Evolutionary conservation across 2,329 filamentous ascomycete genomes (phyloP), one percentile per base, ranked within the genome.

Genomic region (Pleomassaria siparia): DNA sequence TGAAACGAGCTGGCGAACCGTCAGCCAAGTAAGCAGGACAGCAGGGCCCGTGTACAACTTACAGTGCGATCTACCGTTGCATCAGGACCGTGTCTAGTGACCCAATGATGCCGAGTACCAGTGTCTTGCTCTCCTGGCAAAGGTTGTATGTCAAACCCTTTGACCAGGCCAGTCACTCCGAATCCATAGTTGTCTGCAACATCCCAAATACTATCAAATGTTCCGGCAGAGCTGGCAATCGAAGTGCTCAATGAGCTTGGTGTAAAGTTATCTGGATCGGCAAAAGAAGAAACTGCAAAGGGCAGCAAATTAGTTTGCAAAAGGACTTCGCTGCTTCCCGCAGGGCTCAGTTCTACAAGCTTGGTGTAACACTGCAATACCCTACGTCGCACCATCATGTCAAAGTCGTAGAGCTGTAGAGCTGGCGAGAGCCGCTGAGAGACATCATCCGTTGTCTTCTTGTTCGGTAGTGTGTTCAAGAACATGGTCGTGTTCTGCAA

Each of bases 321-420:
- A 9, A 97, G 80, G 2, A 89, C 84, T 70, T 99, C 94, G 46
- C 85, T 88, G 51, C 89, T 89, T 32, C 89, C 90, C 13, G 87
- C 82, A 29, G 94, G 90, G 60, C 90, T 95, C 42, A 95, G 81
- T 59, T 90, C 91, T 16, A 97, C 86, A 29, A 99, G 79, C 71
- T 92, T 92, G 28, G 89, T 88, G 66, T 96, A 99, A 69, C 91
- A 97, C 71, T 99, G 92, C 45, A 99, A 79, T 3, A 99, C 91
- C 60, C 94, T 84, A 47, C 94, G 82, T 59, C 95, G 87, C 11
- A 96, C 90, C 89, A 97, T 95, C 56, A 92, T 84, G 47, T 94
- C 89, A 46, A 95, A 83, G 64, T 99, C 94, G 53, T 91, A 84
- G 15, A 99, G 77, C 65, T 97, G 92, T 41, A 99, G 73, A 2